Evolutionary conservation across 2,329 filamentous ascomycete genomes (phyloP).

Genomic region (Monilinia fructigena): DNA sequence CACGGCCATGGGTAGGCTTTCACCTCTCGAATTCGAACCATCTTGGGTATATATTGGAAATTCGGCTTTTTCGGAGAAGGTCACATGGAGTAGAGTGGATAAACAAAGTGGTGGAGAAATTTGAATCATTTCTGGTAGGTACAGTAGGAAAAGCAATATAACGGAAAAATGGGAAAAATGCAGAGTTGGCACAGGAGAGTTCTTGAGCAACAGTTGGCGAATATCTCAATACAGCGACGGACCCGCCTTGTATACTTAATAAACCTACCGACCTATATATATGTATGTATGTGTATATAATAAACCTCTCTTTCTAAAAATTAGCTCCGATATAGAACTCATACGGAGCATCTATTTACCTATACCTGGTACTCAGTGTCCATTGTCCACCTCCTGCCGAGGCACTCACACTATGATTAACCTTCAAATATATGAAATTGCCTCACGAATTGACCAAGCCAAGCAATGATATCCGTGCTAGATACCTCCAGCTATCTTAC

Average conservation of each 20-base stretch:
- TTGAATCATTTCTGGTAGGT: neutral
- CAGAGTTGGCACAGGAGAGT: neutral
- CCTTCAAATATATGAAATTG: neutral
- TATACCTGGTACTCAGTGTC: too few relatives aligned
- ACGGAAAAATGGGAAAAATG: neutral
- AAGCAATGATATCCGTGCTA: neutral
- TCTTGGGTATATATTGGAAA: constrained; percentile 8
- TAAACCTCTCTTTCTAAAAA: too few relatives aligned
- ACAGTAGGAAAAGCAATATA: neutral
- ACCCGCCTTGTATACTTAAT: neutral
- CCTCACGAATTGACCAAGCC: neutral
- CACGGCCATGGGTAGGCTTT: neutral
- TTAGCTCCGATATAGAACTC: too few relatives aligned
- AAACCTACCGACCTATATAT: too few relatives aligned
- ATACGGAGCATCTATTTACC: too few relatives aligned
- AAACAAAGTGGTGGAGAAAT: neutral
- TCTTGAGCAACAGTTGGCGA: constrained; percentile 8
- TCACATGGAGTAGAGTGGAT: neutral
- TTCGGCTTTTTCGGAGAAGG: constrained; percentile 15
- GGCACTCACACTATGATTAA: too few relatives aligned
- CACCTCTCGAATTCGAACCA: neutral
- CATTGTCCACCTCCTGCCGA: neutral
- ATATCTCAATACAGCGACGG: neutral
- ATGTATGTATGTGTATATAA: too few relatives aligned
- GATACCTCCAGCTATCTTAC: too few relatives aligned